Percentiles rank a stretch among this genome's conserved stretches.
Evolutionary conservation across 2,329 filamentous ascomycete species (phyloP).

Genomic region (Colletotrichum lupini): DNA sequence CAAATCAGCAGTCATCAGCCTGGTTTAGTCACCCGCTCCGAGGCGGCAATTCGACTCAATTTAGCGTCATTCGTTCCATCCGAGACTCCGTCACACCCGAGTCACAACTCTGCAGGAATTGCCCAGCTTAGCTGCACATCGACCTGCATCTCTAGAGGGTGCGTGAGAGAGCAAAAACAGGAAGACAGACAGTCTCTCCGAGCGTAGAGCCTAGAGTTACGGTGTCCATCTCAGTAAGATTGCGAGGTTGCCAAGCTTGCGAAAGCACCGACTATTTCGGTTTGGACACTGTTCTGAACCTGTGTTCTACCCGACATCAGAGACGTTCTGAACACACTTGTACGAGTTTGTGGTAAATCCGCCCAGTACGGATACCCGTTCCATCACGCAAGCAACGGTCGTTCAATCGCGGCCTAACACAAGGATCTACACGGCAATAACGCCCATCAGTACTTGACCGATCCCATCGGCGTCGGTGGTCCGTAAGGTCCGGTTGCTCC

Average conservation of each 20-base stretch:
- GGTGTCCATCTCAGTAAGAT: neutral
- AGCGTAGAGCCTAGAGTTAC: neutral
- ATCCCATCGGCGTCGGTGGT: neutral
- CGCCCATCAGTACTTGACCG: neutral
- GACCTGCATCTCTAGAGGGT: neutral
- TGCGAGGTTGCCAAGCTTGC: neutral
- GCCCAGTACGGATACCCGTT: neutral
- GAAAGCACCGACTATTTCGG: slow-evolving; percentile 16
- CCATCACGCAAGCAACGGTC: neutral
- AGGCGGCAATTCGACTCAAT: slow-evolving; percentile 8
- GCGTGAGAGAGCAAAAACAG: neutral
- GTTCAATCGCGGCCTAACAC: neutral
- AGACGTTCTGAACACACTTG: neutral
- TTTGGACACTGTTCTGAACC: neutral
- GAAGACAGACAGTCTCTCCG: neutral
- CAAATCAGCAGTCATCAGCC: neutral
- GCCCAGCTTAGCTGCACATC: neutral
- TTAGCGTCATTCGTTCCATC: slow-evolving; percentile 29
- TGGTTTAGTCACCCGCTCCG: slow-evolving; percentile 10
- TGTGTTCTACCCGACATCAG: neutral
- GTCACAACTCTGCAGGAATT: neutral
- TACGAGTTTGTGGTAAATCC: neutral
- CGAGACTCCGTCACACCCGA: neutral
- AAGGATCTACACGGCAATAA: neutral
- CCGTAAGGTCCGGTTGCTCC: slow-evolving; percentile 11